Conservation (phyloP, 2,329 filamentous ascomycete species). For the Endoconidiophora laricicola region DNA sequence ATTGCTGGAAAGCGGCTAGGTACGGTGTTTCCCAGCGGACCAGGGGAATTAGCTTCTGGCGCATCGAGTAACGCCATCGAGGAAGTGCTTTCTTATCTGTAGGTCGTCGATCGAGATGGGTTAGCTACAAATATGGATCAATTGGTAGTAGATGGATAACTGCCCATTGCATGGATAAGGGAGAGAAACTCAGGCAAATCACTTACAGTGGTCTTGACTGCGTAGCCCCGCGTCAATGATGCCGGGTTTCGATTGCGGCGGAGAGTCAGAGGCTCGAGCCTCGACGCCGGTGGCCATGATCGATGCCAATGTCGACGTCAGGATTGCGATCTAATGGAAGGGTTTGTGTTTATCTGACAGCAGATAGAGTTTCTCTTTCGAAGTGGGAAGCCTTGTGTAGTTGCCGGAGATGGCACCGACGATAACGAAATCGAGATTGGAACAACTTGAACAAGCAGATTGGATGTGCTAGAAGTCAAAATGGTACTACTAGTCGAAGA, state of each 20-base stretch:
- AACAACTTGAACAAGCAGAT: too few species aligned
- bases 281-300: too few species aligned
- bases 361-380: too few species aligned
- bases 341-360: too few species aligned
- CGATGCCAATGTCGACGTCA: too few species aligned
- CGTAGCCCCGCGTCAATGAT: conserved; percentile 56
- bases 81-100: conserved; percentile 71
- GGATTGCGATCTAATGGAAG: too few species aligned
- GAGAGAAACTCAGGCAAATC: background rate
- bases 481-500: too few species aligned
- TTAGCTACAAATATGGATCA: background rate
- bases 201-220: conserved; percentile 61
- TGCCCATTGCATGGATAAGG: background rate
- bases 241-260: conserved; percentile 16
- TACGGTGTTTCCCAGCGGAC: conserved; percentile 92
- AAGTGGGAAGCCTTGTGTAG: too few species aligned
- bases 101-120: background rate
- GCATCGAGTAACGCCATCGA: conserved; percentile 71
- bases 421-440: too few species aligned
- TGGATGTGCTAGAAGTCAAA: too few species aligned
- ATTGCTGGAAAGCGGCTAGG: conserved; percentile 70
- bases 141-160: conserved; percentile 7
- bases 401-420: too few species aligned
- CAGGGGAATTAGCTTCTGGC: conserved; percentile 67
- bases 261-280: too few species aligned